Evolutionary conservation across 352 stramenopile species (phyloP), one percentile per base, ranked within the genome.

Genomic region (Phytophthora ohioensis): DNA sequence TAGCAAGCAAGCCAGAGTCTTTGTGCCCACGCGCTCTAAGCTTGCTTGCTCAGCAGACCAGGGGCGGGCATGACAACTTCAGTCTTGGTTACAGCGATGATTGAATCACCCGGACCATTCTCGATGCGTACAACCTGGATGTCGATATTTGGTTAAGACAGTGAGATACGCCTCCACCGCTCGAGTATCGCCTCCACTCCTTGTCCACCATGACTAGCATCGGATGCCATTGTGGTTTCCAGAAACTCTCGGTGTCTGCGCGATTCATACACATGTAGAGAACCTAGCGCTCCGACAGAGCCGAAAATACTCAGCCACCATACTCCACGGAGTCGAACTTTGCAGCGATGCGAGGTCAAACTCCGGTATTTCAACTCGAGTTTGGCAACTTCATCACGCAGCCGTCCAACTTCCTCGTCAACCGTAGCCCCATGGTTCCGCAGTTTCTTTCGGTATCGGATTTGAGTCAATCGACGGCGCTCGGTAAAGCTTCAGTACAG

Each of bases 81-180:
- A 6, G 17, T 36, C 11, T 17, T 64, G 7, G 13, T 21, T 2
- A 15, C 56, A 17, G 32, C 57, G 3, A 41, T 8, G n/a, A 49
- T 6, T 1, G 35, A 41, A 15, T 34, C 34, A 5, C 21, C 27
- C 15, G 32, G 35, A 1, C 45, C 17, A 31, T 34, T 49, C 3
- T 65, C 57, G 10, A 56, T 21, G 21, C 17, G n/a, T 15, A 56
- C 43, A 47, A 56, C 10, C n/a, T 64, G 17, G n/a, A 43, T 11
- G 7, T 56, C 43, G 43, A 46, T 15, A 12, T 47, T 35, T 27
- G 42, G 43, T 15, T 36, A 21, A 10, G 27, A 54, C 3, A 45
- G 13, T 3, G 57, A 56, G 10, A 46, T 39, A 5, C 46, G 5
- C 45, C n/a, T 35, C 45, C 57, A 64, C 1, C 35, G 5, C 31